These are phyloP conservation scores for Phytophthora pluvialis DNA, from an alignment of 352 stramenopile genomes.

Conservation along the genomic window DNA sequence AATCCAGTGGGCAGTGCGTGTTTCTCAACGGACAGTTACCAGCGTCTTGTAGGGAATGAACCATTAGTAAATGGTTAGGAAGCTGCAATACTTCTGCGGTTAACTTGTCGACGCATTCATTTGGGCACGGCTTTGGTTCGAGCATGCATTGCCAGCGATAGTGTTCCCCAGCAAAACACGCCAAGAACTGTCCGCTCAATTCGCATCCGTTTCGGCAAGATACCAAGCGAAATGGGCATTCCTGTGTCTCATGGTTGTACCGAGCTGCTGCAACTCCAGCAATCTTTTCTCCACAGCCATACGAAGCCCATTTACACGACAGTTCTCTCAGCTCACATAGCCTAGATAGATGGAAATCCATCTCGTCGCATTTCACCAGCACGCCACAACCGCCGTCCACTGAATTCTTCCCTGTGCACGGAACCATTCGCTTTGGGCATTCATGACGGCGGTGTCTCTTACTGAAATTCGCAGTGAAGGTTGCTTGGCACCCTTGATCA, in stretches of 20 bases:
- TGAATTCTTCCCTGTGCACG: slow-evolving; percentile 36
- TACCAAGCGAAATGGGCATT: slow-evolving; percentile 60
- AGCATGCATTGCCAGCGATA: slow-evolving; percentile 73
- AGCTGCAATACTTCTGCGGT: slow-evolving; percentile 7
- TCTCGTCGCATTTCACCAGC: slow-evolving; percentile 55
- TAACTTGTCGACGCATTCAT: slow-evolving; percentile 21
- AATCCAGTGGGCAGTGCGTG: slow-evolving; percentile 56
- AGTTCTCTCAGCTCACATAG: slow-evolving; percentile 57
- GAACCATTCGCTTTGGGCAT: slow-evolving; percentile 63
- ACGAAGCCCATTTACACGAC: slow-evolving; percentile 56
- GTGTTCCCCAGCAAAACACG: slow-evolving; percentile 61
- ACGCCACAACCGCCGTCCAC: slow-evolving; percentile 47
- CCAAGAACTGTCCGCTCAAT: slow-evolving; percentile 45
- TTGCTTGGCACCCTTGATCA: slow-evolving; percentile 38
- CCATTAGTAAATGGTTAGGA: slow-evolving; percentile 47
- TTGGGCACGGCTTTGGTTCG: slow-evolving; percentile 50
- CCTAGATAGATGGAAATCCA: slow-evolving; percentile 60
- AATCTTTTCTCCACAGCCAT: slow-evolving; percentile 56
- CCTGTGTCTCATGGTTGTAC: slow-evolving; percentile 59
- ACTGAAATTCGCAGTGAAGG: slow-evolving; percentile 51
- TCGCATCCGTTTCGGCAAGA: slow-evolving; percentile 61
- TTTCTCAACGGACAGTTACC: slow-evolving; percentile 53
- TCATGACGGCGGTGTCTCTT: slow-evolving; percentile 44
- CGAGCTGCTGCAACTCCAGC: slow-evolving; percentile 48
- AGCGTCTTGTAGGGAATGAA: slow-evolving; percentile 49